Evolutionary conservation across 371 early-diverging fungal species (phyloP).

Genomic region (Mucor mucedo): DNA sequence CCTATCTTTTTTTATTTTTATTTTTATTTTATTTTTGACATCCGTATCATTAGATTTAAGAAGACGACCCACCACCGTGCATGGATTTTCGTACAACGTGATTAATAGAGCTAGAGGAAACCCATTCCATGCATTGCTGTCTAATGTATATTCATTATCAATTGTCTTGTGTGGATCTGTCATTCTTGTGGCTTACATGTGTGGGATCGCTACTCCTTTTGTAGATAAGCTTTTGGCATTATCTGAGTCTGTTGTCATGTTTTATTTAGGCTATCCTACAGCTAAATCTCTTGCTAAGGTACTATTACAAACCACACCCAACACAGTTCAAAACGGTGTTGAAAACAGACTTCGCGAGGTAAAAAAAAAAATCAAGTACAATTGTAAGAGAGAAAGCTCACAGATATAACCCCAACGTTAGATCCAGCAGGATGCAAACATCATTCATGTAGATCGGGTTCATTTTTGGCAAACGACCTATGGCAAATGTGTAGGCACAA

Average conservation of each 20-base stretch:
- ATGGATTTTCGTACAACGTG: slow-evolving; percentile 54
- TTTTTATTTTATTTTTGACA: no score
- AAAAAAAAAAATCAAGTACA: slow-evolving; percentile 8
- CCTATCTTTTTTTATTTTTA: neutral
- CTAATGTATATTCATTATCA: slow-evolving; percentile 43
- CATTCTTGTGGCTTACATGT: slow-evolving; percentile 29
- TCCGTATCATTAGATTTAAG: slow-evolving; percentile 25
- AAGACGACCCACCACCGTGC: slow-evolving; percentile 43
- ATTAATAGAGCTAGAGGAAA: slow-evolving; percentile 46
- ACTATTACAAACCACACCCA: slow-evolving; percentile 50
- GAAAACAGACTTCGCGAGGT: slow-evolving; percentile 48
- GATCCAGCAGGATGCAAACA: slow-evolving; percentile 54
- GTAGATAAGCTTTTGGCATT: slow-evolving; percentile 62
- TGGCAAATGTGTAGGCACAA: slow-evolving; percentile 62
- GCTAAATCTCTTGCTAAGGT: slow-evolving; percentile 47
- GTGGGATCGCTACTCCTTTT: slow-evolving; percentile 34
- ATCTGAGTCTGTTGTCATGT: slow-evolving; percentile 59
- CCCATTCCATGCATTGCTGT: slow-evolving; percentile 35
- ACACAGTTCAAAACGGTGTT: slow-evolving; percentile 38
- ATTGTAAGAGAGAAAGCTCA: slow-evolving; percentile 1
- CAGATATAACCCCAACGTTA: neutral
- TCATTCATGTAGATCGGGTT: slow-evolving; percentile 51
- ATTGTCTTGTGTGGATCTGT: slow-evolving; percentile 38
- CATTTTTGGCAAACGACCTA: slow-evolving; percentile 74
- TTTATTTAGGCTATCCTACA: slow-evolving; percentile 52